Conservation (phyloP, 768 basidiomycete genomes). For the Termitomyces eurrhizus region DNA sequence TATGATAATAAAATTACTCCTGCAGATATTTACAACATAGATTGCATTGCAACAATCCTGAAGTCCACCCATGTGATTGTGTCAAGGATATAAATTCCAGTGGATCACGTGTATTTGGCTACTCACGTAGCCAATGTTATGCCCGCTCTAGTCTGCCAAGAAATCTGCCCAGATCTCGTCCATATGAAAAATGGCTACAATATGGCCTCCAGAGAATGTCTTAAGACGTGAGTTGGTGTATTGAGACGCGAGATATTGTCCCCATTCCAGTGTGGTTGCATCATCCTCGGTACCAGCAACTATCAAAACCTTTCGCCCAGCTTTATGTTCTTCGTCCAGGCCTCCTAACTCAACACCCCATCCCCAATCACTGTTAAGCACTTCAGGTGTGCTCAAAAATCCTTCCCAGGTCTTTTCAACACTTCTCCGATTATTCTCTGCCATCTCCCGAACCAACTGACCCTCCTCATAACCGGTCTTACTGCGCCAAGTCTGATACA, state of each 20-base stretch:
- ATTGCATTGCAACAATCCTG: too few relatives aligned
- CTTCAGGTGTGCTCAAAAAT: constrained; percentile 28
- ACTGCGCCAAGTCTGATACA: constrained; percentile 36
- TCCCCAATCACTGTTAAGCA: constrained; percentile 43
- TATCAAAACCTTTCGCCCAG: constrained; percentile 32
- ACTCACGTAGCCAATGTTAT: too few relatives aligned
- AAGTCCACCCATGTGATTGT: too few relatives aligned
- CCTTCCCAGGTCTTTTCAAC: constrained; percentile 42
- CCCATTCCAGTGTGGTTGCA: constrained; percentile 27
- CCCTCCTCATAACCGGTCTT: constrained; percentile 33
- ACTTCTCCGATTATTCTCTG: constrained; percentile 34
- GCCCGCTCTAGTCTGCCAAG: constrained; percentile 9
- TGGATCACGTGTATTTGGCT: not conserved
- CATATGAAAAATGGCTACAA: constrained; percentile 31
- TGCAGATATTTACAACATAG: too few relatives aligned
- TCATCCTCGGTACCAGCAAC: constrained; percentile 32
- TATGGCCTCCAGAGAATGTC: constrained; percentile 37
- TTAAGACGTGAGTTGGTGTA: constrained; percentile 37
- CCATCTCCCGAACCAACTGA: constrained; percentile 32
- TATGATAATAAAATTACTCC: too few relatives aligned
- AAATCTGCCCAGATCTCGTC: constrained; percentile 34
- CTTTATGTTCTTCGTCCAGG: constrained; percentile 40
- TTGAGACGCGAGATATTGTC: constrained; percentile 32
- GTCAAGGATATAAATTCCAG: too few relatives aligned
- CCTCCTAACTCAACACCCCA: constrained; percentile 27